Base-by-base conservation (phyloP, 352 stramenopile genomes). In the Phytophthora chlamydospora region DNA sequence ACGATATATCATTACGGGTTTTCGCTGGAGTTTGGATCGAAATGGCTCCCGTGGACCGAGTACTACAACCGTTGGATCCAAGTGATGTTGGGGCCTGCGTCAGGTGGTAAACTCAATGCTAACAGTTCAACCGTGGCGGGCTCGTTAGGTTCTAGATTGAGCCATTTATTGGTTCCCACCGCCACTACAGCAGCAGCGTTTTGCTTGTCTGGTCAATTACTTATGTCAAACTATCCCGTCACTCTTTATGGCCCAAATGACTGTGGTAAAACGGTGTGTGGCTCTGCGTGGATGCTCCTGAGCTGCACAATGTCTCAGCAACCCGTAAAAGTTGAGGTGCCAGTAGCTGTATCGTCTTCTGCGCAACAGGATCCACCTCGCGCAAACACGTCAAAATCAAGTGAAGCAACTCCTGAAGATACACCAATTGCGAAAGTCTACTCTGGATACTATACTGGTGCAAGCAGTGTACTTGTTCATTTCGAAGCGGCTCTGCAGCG, bases 1-100 rank as follows among this genome's bases (percentile, higher is more conserved):
- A 81, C 73, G 11, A 66, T 94, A 42, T 92, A 92, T 50, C 71
- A 65, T 27, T 94, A 82, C 38, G 74, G 66, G 0, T 90, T 92
- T 55, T 90, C 78, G 0, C 51, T 89, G 17, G 85, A 89, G 10
- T 87, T 80, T 43, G 85, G 85, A 3, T 73, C 82, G 10, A 94
- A 91, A 56, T 92, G 83, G 85, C 62, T 90, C 41, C 73, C 44
- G 2, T 94, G 85, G 85, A 49, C 66, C 2, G 82, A 94, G 16
- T 85, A 81, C 17, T 91, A 88, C 54, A 76, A 78, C 2, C 32
- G 68, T 4, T 90, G 75, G 79, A 42, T 83, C 12, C 60, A 78
- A 35, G 54, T 58, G 5, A 29, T 73, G 21, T n/a, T 54, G 5
- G 76, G 58, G 34, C 48, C 46, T 24, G 40, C 13, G 42, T 16